A percentile compares a stretch with the other conserved stretches of the same genome.
Conservation (phyloP, 2,329 filamentous ascomycete genomes). For the Talaromyces sp. region DNA sequence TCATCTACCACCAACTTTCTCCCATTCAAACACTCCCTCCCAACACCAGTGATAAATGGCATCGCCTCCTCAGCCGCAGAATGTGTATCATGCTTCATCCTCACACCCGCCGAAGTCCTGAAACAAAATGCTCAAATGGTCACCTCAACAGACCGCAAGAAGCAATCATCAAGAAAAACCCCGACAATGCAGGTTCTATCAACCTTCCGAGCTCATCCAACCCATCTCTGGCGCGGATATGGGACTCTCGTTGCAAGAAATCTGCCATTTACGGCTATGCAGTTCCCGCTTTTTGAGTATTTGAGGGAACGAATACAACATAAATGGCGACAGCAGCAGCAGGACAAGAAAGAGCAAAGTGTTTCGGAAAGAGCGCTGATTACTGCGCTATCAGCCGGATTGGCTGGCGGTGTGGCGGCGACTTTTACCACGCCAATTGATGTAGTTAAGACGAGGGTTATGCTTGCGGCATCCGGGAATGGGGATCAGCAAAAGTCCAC, state of each 20-base stretch:
- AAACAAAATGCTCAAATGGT: constrained; percentile 95
- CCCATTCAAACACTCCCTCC: constrained; percentile 48
- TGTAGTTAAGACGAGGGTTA: constrained; percentile 85
- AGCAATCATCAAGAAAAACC: constrained; percentile 25
- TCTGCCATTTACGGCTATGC: constrained; percentile 79
- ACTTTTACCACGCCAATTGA: constrained; percentile 85
- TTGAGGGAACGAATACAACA: constrained; percentile 55
- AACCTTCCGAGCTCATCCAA: constrained; percentile 56
- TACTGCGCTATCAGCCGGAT: constrained; percentile 70
- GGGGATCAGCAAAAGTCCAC: not conserved
- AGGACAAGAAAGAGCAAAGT: constrained; percentile 23
- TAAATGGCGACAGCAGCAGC: constrained; percentile 33
- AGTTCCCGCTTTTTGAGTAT: constrained; percentile 83
- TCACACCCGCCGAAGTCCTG: constrained; percentile 84
- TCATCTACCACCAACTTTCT: constrained; percentile 3
- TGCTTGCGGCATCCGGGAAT: constrained; percentile 61
- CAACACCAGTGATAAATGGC: constrained; percentile 68
- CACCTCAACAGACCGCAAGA: constrained; percentile 26
- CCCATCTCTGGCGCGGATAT: constrained; percentile 66
- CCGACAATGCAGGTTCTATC: constrained; percentile 57
- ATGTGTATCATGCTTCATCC: constrained; percentile 77
- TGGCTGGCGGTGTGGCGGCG: constrained; percentile 71
- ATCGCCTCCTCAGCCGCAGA: constrained; percentile 73
- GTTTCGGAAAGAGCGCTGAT: constrained; percentile 58
- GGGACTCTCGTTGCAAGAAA: constrained; percentile 78